Base-by-base conservation (phyloP, 495 filamentous ascomycete species). In the Daldinia decipiens region DNA sequence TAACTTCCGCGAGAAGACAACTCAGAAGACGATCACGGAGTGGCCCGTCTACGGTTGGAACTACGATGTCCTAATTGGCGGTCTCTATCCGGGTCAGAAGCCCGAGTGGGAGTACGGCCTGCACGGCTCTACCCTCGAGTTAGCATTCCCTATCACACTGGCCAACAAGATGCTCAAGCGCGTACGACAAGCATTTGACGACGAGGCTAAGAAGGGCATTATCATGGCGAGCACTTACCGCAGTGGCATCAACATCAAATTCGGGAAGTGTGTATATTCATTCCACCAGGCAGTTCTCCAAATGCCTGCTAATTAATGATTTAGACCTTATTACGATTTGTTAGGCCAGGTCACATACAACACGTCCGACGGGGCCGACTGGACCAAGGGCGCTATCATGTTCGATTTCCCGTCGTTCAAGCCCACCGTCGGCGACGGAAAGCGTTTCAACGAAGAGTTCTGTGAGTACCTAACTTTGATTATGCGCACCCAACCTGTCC, bases 31-130 rank as follows among this genome's bases (percentile, higher is more conserved):
- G 2, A 77, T 85, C 38, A 65, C 60, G 0, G 51, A 72, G 8
- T 85, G 82, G 81, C 83, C 83, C 7, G 82, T 84, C 21, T 84
- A 85, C 65, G 83, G 83, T 15, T 84, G 81, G 80, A 82, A 84
- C 66, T 83, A 85, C 66, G 82, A 83, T 62, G 82, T 85, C 7
- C 72, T 85, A 3, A 85, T 85, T 32, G 83, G 83, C 0, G 83
- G 83, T 0, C 69, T 84, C 3, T 85, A 84, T 38, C 81, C 82
- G 0, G 81, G 80, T 53, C 80, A 84, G 54, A 77, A 78, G 65
- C 78, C 83, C 5, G 81, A 84, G 61, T 85, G 83, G 83, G 83
- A 84, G 8, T 79, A 82, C 50, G 78, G 78, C 17, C 77, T 85
- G 34, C 78, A 78, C 56, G 83, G 79, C 8, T 73, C 77, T 32